Conservation (phyloP, 148 eudicot genomes). For the Persicaria maculosa region DNA sequence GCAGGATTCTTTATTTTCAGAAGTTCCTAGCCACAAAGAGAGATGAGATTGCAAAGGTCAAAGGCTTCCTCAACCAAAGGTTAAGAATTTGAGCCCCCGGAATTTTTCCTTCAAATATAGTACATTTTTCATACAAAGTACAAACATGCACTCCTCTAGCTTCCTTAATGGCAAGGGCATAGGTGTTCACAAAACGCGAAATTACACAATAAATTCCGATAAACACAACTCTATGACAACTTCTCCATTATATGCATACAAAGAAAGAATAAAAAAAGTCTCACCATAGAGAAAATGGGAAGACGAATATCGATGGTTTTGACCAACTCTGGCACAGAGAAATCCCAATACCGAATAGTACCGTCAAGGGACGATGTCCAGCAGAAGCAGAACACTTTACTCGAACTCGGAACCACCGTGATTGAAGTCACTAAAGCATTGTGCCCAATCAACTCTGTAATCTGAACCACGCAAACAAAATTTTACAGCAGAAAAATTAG, state of each 20-base stretch:
- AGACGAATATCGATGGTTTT: constrained; percentile 49
- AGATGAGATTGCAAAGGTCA: neutral
- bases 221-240: too few species aligned
- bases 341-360: constrained; percentile 82
- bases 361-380: constrained; percentile 94
- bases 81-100: neutral
- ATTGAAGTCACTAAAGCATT: constrained; percentile 63
- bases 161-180: neutral
- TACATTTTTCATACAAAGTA: neutral
- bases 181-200: too few species aligned
- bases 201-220: too few species aligned
- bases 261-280: neutral
- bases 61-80: neutral
- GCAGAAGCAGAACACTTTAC: constrained; percentile 55
- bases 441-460: constrained; percentile 79
- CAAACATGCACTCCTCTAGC: neutral
- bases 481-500: neutral
- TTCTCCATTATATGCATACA: neutral
- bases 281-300: constrained; percentile 78
- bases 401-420: constrained; percentile 53
- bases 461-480: constrained; percentile 23
- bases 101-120: neutral
- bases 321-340: constrained; percentile 48
- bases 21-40: neutral
- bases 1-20: neutral